Evolutionary conservation across 2,329 filamentous ascomycete species (phyloP), one percentile per base, ranked within the genome.

Genomic region (Amphichorda felina): DNA sequence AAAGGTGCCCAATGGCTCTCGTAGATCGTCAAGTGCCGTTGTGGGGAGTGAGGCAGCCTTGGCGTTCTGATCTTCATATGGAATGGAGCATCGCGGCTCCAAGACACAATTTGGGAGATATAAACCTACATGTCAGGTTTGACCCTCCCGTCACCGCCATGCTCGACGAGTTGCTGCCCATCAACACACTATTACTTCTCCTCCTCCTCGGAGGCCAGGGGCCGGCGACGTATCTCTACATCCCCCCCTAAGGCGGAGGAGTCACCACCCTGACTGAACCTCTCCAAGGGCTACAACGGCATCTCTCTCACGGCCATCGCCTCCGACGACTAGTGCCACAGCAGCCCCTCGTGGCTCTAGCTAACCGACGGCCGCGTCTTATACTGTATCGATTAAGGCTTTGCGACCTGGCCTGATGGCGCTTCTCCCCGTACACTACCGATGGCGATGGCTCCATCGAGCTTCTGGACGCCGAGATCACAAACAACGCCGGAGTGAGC

Each of bases 291-390:
- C 36, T 32, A 42, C 40, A 44, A 42, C 42, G 38, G 44, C 37
- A 45, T 51, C 41, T 46, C 46, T 37, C 61, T 77, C 40, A 52
- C 58, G 43, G 47, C 53, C 15, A 51, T 68, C 14, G 60, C 61
- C 35, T 52, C 54, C 3, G 61, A 59, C 16, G 60, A 57, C 35
- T 58, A 56, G 24, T 79, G 75, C 51, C 68, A 61, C 8, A 53
- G 59, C 2, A 68, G 65, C 40, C 70, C 76, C 5, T 69, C 72
- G 9, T 82, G 76, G 75, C 56, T 81, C 38, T 82, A 75, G 75
- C 56, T 81, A 38, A 70, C 70, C 15, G 68, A 75, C 47, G 51
- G 60, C 38, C 26, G 29, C 16, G 51, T 63, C 10, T 56, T 82
- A 9, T 76, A 72, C 55, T 81, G 75, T 53, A 45, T 72, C 30